Evolutionary conservation across 345 rosid species (phyloP).

Genomic region (Litchi chinensis): DNA sequence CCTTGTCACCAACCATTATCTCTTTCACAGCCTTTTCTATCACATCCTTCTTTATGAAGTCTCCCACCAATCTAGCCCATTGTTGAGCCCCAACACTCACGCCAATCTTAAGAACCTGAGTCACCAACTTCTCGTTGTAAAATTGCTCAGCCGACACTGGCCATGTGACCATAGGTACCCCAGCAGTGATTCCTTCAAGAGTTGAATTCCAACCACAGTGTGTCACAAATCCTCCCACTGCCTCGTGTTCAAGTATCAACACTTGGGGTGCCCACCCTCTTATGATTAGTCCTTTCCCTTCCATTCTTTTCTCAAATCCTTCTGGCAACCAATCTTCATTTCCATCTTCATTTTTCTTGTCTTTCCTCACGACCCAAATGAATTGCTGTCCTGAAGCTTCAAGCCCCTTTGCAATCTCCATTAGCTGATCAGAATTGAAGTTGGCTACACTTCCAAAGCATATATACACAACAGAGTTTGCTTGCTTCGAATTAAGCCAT

Average conservation of each 20-base stretch:
- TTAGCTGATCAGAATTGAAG: conserved; percentile 36
- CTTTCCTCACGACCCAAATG: conserved; percentile 49
- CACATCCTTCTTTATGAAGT: conserved; percentile 33
- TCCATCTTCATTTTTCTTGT: conserved; percentile 18
- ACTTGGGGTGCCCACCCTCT: conserved; percentile 70
- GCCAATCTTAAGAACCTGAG: conserved; percentile 39
- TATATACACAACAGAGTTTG: conserved; percentile 47
- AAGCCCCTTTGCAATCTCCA: conserved; percentile 45
- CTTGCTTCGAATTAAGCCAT: conserved; percentile 46
- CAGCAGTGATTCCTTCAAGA: conserved; percentile 48
- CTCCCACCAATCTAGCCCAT: conserved; percentile 26
- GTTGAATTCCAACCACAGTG: conserved; percentile 69
- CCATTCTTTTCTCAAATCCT: conserved; percentile 43
- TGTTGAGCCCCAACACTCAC: conserved; percentile 38
- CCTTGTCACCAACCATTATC: conserved; percentile 38
- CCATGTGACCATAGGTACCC: conserved; percentile 63
- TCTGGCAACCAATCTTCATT: conserved; percentile 41
- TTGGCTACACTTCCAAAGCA: conserved; percentile 43
- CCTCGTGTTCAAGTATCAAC: conserved; percentile 56
- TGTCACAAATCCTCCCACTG: conserved; percentile 56
- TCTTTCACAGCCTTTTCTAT: conserved; percentile 43
- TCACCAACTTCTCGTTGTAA: conserved; percentile 54
- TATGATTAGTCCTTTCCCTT: conserved; percentile 46
- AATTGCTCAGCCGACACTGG: conserved; percentile 50
- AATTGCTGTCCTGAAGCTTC: conserved; percentile 43